These are phyloP conservation scores for Chrysoporthe deuterocubensis DNA, from an alignment of 2,329 filamentous ascomycete genomes.

Conservation along the genomic window DNA sequence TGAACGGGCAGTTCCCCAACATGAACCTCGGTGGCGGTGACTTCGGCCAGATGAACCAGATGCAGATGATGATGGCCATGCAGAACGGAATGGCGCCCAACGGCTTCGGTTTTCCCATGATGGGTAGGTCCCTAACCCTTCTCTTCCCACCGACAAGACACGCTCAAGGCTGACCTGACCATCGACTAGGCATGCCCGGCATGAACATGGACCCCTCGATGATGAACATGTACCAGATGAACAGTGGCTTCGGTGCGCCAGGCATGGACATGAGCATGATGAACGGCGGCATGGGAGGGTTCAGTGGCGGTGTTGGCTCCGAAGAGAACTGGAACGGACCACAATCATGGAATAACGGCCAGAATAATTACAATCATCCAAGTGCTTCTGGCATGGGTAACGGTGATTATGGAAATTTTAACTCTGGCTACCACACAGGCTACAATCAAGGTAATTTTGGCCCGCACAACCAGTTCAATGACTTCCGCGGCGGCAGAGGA, in stretches of 20 bases:
- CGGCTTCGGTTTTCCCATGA: conserved; percentile 72
- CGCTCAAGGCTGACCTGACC: conserved; percentile 11
- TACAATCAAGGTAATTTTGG: conserved; percentile 85
- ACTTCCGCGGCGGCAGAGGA: conserved; percentile 71
- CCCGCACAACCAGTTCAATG: conserved; percentile 75
- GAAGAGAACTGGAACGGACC: conserved; percentile 82
- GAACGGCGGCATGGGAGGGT: conserved; percentile 81
- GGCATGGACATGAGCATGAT: conserved; percentile 76
- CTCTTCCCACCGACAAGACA: not conserved
- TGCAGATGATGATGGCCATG: conserved; percentile 82
- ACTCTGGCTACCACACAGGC: conserved; percentile 77
- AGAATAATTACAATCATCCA: conserved; percentile 89
- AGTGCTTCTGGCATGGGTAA: conserved; percentile 80
- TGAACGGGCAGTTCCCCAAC: conserved; percentile 56
- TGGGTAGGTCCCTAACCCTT: conserved; percentile 69
- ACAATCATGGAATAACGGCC: conserved; percentile 81
- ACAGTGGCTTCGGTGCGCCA: conserved; percentile 72
- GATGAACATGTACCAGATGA: conserved; percentile 76
- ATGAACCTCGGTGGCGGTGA: conserved; percentile 68
- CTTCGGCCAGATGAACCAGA: conserved; percentile 63
- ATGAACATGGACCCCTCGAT: conserved; percentile 84
- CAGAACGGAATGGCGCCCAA: conserved; percentile 65
- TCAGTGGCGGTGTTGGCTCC: conserved; percentile 68
- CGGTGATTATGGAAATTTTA: conserved; percentile 81
- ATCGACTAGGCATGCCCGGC: conserved; percentile 68